phyloP scores from a whole-genome alignment of 2,329 filamentous ascomycete species.

The Ceratocystis eucalypticola region DNA sequence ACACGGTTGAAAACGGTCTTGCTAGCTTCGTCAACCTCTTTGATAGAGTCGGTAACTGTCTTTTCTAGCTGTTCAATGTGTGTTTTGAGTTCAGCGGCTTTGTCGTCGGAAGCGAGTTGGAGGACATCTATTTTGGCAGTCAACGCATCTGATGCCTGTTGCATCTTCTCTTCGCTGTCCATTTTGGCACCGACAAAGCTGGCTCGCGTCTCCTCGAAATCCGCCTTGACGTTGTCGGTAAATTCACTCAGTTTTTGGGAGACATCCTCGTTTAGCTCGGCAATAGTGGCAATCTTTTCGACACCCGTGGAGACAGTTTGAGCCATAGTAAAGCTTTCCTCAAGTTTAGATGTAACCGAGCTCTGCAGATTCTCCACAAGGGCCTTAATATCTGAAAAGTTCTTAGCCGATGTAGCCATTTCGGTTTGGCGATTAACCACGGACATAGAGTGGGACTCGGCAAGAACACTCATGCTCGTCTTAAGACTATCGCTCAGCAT shows the following conservation, averaged over 20 bases:
- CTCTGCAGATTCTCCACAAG: constrained; percentile 68
- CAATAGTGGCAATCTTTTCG: constrained; percentile 25
- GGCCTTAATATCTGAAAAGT: constrained; percentile 63
- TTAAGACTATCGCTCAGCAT: constrained; percentile 18
- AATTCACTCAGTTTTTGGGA: constrained; percentile 56
- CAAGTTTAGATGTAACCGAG: constrained; percentile 61
- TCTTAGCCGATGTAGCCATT: constrained; percentile 62
- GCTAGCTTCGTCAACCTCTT: constrained; percentile 77
- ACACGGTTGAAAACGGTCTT: constrained; percentile 75
- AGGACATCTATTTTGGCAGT: constrained; percentile 31
- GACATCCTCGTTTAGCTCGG: constrained; percentile 43
- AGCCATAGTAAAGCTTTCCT: constrained; percentile 57
- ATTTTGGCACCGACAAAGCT: constrained; percentile 68
- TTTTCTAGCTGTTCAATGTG: constrained; percentile 75
- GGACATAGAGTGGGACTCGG: constrained; percentile 61
- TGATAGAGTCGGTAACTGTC: constrained; percentile 66
- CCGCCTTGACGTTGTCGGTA: constrained; percentile 61
- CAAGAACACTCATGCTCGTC: constrained; percentile 32
- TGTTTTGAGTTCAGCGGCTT: constrained; percentile 54
- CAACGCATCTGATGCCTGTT: constrained; percentile 41
- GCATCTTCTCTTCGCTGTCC: constrained; percentile 69
- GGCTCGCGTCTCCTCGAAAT: constrained; percentile 76
- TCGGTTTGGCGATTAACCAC: constrained; percentile 77
- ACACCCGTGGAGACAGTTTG: constrained; percentile 44
- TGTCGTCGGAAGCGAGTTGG: neutral